Evolutionary conservation across 805 yeast genomes (phyloP), one percentile per base, ranked within the genome.

Genomic region (Wickerhamiella spandovensis): DNA sequence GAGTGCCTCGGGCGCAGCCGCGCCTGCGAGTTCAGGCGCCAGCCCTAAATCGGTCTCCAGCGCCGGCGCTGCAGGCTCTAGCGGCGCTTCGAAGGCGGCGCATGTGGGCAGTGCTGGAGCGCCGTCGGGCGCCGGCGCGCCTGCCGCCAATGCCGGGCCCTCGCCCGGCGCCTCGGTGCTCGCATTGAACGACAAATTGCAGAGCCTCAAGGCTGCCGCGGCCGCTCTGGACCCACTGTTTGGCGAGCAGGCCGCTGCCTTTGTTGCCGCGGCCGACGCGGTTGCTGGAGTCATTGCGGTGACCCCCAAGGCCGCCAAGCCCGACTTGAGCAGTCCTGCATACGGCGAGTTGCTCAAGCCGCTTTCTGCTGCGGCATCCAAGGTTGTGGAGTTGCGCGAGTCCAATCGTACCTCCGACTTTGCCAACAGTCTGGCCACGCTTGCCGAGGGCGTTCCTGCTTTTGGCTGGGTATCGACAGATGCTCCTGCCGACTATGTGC

Each of bases 361-460:
- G 42, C 75, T 86, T 56, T 82, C 82, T 59, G 73, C 72, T 47
- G 66, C 72, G 25, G 77, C 87, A 41, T 72, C 72, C 54, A 66
- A 72, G 47, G 78, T 86, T 55, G 74, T 73, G 52, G 75, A 74
- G 21, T 59, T 83, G 58, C 84, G 90, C 58, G 97, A 92, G 56
- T 70, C 72, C 42, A 83, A 85, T 65, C 79, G 95, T 57, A 71
- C 73, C 46, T 81, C 85, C 23, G 74, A 76, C 55, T 73, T 69
- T 56, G 75, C 73, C 63, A 78, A 84, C 60, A 85, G 84, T 62
- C 73, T 92, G 65, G 86, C 82, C 58, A 77, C 97, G 1, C 74
- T 92, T 42, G 77, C 88, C 23, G 97, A 92, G 63, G 97, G 95
- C 47, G 78, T 84, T 9, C 88, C 95, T 10, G 86, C 84, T 6